Evolutionary conservation across 1,139 yeast species (phyloP).

Genomic region (Suhomyces choctaworum): DNA sequence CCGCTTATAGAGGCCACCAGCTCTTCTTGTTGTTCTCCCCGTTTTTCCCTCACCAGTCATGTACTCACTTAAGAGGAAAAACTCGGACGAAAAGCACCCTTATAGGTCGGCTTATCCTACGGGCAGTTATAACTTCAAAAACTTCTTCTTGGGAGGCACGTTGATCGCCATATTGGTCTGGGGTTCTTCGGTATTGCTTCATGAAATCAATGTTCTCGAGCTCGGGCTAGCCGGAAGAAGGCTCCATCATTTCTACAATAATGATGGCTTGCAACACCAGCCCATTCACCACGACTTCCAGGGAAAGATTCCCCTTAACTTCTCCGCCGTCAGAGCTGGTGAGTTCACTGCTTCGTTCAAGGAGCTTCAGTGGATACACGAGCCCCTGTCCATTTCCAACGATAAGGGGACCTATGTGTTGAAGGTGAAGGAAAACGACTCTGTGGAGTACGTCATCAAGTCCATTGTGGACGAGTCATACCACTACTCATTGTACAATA

Average conservation of each 20-base stretch:
- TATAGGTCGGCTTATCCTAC: slow-evolving; percentile 4
- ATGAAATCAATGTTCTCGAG: slow-evolving; percentile 25
- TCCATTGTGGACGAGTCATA: slow-evolving; percentile 52
- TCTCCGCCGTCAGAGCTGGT: slow-evolving; percentile 45
- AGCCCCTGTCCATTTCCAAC: slow-evolving; percentile 41
- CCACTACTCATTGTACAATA: slow-evolving; percentile 49
- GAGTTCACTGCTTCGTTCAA: slow-evolving; percentile 51
- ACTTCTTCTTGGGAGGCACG: slow-evolving; percentile 23
- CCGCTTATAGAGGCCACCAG: not conserved
- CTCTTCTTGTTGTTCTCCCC: not conserved
- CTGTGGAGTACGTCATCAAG: slow-evolving; percentile 40
- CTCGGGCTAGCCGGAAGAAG: not conserved
- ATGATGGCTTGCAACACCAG: not conserved
- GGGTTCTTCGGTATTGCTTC: slow-evolving; percentile 40
- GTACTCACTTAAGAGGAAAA: slow-evolving; percentile 15
- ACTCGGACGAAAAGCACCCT: slow-evolving; percentile 15
- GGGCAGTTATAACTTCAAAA: slow-evolving; percentile 14
- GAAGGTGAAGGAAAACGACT: slow-evolving; percentile 23
- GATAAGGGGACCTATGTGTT: slow-evolving; percentile 60
- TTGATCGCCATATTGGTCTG: slow-evolving; percentile 35
- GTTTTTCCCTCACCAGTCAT: not conserved
- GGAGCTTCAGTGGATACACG: slow-evolving; percentile 67
- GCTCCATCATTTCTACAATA: not conserved
- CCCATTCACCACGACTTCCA: slow-evolving; percentile 11
- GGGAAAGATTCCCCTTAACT: slow-evolving; percentile 33